Percentiles rank a stretch among this genome's conserved stretches.
These are phyloP conservation scores for Claviceps sp. DNA, from an alignment of 2,329 filamentous ascomycete species.

Conservation along the genomic window DNA sequence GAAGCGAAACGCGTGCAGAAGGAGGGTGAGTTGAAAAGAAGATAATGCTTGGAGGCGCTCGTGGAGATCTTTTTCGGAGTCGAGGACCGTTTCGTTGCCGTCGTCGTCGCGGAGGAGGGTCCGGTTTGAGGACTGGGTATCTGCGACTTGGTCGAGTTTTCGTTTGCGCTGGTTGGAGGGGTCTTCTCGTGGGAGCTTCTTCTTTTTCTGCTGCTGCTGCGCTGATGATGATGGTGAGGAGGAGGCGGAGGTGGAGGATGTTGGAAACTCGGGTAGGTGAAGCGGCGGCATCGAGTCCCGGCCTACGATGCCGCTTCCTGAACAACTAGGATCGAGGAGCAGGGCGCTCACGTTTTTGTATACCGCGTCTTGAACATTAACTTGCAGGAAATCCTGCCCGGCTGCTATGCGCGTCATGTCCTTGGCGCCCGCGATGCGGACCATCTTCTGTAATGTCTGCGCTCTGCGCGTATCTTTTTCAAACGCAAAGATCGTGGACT, in stretches of 20 bases:
- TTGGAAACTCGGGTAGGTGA: slow-evolving; percentile 34
- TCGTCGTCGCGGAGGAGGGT: slow-evolving; percentile 42
- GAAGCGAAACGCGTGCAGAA: slow-evolving; percentile 77
- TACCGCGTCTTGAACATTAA: slow-evolving; percentile 48
- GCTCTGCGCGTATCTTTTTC: slow-evolving; percentile 63
- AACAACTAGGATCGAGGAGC: slow-evolving; percentile 87
- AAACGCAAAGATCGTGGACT: slow-evolving; percentile 53
- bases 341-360: slow-evolving; percentile 66
- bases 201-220: slow-evolving; percentile 8
- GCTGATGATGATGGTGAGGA: too few species aligned
- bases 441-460: slow-evolving; percentile 72
- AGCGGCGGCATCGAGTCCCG: slow-evolving; percentile 65
- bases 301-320: slow-evolving; percentile 86
- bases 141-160: slow-evolving; percentile 25
- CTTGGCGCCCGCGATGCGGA: slow-evolving; percentile 60
- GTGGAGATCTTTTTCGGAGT: slow-evolving; percentile 42
- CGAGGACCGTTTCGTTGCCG: slow-evolving; percentile 38
- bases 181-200: not conserved
- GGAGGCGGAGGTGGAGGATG: too few species aligned
- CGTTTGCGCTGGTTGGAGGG: slow-evolving; percentile 27
- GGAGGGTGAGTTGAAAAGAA: slow-evolving; percentile 66
- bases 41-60: slow-evolving; percentile 61
- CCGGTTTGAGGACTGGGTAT: slow-evolving; percentile 12
- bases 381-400: slow-evolving; percentile 69
- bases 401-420: slow-evolving; percentile 52